Evolutionary conservation across 106 monocot genomes (phyloP).

Genomic region (Amphibolis antarctica): DNA sequence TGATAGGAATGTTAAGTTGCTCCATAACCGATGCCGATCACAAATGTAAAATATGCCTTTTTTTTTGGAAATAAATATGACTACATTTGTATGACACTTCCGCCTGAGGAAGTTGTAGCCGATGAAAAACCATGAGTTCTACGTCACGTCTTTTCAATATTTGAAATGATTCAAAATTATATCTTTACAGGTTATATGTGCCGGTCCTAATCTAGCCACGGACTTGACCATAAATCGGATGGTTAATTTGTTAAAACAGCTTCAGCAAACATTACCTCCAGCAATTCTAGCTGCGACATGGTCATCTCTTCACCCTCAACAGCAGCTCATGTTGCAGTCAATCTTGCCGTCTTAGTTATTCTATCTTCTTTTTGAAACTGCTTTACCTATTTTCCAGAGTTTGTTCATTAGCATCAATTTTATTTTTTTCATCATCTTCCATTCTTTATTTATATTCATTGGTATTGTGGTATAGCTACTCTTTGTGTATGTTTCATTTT

Average conservation of each 20-base stretch:
- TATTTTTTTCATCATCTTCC: not conserved
- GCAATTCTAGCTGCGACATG: constrained; percentile 55
- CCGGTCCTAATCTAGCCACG: constrained; percentile 63
- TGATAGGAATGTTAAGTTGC: not conserved
- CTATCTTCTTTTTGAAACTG: not conserved
- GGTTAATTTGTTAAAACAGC: constrained; percentile 59
- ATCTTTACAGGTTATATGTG: constrained; percentile 44
- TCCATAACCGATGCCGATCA: no score
- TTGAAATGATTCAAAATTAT: not conserved
- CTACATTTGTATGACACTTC: no score
- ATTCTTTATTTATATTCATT: constrained; percentile 3
- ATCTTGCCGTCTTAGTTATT: constrained; percentile 24
- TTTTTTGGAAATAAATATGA: no score
- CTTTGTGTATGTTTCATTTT: no score
- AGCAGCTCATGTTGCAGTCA: constrained; percentile 67
- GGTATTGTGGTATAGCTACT: not conserved
- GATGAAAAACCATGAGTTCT: not conserved
- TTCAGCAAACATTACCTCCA: constrained; percentile 83
- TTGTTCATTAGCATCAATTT: not conserved
- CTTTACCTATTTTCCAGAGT: not conserved
- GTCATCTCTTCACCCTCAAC: constrained; percentile 74
- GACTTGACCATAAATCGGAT: constrained; percentile 64
- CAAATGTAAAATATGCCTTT: no score
- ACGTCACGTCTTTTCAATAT: not conserved
- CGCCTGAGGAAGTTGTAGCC: not conserved